phyloP scores from a whole-genome alignment of 75 land plant genomes.

The Isoetes taiwanensis region DNA sequence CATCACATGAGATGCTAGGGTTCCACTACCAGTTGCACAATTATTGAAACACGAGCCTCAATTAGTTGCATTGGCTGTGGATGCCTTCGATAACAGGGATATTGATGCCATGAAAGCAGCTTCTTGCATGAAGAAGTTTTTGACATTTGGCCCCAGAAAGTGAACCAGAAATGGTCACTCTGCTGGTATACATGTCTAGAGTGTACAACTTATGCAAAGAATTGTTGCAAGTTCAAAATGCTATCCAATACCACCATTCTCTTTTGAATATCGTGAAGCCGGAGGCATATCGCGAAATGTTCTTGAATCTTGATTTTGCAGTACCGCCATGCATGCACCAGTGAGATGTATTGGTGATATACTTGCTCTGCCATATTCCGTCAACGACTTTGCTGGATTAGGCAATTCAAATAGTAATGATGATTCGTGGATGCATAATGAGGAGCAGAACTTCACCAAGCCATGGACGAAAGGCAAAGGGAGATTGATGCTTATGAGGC shows the following conservation, averaged over 20 bases:
- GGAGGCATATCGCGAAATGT: conserved; percentile 43
- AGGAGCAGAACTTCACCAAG: conserved; percentile 61
- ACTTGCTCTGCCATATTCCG: conserved; percentile 39
- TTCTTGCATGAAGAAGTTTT: conserved; percentile 57
- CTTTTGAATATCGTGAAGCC: no score
- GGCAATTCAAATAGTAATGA: conserved; percentile 49
- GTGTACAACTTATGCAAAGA: conserved; percentile 82
- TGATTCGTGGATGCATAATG: conserved; percentile 83
- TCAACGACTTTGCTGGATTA: conserved; percentile 34
- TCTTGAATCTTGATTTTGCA: conserved; percentile 17
- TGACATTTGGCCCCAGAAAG: no score
- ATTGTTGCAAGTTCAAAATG: conserved; percentile 64
- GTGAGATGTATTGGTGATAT: conserved; percentile 66
- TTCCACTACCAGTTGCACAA: conserved; percentile 65
- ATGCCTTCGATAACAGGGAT: conserved; percentile 81
- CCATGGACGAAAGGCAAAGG: conserved; percentile 55
- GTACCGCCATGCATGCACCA: conserved; percentile 62
- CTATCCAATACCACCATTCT: conserved; percentile 58
- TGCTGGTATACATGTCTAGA: conserved; percentile 61
- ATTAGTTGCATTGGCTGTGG: conserved; percentile 71
- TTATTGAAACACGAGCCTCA: conserved; percentile 80
- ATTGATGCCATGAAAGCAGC: conserved; percentile 83
- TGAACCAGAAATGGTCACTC: conserved; percentile 48
- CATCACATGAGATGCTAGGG: conserved; percentile 53
- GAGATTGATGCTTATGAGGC: conserved; percentile 67